phyloP scores from a whole-genome alignment of 805 yeast species.

The Wickerhamiella domercqiae region DNA sequence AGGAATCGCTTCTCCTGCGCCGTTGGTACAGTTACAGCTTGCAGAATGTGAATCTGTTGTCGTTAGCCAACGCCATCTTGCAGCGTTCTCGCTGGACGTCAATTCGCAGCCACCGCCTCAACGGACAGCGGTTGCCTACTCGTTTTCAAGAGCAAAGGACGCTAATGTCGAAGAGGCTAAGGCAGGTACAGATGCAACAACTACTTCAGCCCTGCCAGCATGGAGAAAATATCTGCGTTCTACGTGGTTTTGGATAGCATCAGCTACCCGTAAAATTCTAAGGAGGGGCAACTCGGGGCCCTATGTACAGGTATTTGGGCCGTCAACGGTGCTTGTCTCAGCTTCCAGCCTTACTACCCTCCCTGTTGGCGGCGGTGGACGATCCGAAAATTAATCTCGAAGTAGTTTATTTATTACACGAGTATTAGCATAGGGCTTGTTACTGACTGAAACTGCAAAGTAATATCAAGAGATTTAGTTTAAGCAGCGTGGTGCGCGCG shows the following conservation, averaged over 20 bases:
- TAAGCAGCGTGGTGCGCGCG: conserved; percentile 10
- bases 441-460: not conserved
- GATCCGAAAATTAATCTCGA: no score
- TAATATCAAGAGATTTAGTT: no score
- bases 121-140: conserved; percentile 4
- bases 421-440: not conserved
- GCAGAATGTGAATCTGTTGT: conserved; percentile 28
- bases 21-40: conserved; percentile 27
- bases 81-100: conserved; percentile 27
- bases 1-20: conserved; percentile 29
- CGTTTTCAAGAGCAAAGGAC: conserved; percentile 3
- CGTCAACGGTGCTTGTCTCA: conserved; percentile 16
- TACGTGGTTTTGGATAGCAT: no score
- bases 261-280: conserved; percentile 1
- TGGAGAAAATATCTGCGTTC: no score
- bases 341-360: conserved; percentile 9
- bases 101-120: conserved; percentile 7
- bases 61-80: conserved; percentile 27
- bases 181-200: not conserved
- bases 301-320: conserved; percentile 16
- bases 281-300: conserved; percentile 7
- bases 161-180: not conserved
- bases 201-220: no score
- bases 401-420: no score
- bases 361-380: no score